These are phyloP conservation scores for Andrographis paniculata DNA, from an alignment of 305 asterid species.

Conservation along the genomic window DNA sequence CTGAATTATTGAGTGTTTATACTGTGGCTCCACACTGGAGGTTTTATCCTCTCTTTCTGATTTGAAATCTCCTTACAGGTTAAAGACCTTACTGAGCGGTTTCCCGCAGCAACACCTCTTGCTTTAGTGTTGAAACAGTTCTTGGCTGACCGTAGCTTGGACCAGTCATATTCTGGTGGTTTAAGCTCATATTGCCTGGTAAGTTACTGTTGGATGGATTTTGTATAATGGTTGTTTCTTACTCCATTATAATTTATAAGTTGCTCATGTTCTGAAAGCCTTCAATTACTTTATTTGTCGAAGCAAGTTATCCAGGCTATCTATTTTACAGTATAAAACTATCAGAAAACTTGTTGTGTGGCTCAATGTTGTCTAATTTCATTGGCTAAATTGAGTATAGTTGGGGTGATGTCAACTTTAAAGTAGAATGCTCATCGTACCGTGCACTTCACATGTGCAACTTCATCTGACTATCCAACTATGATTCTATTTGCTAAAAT, in stretches of 20 bases:
- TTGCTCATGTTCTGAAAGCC: background rate
- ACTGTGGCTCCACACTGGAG: too few relatives aligned
- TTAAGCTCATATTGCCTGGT: constrained; percentile 95
- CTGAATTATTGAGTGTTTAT: too few relatives aligned
- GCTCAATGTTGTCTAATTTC: too few relatives aligned
- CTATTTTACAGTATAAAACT: background rate
- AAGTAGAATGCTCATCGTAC: too few relatives aligned
- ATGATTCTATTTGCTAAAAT: background rate
- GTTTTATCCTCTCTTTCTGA: constrained; percentile 16
- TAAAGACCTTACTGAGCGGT: constrained; percentile 86
- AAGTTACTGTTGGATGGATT: constrained; percentile 26
- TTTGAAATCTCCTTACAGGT: constrained; percentile 44
- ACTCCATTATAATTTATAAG: background rate
- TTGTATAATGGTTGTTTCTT: background rate
- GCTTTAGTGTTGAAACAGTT: constrained; percentile 91
- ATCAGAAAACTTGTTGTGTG: background rate
- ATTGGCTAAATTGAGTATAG: background rate
- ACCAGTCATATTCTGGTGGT: constrained; percentile 98
- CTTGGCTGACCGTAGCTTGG: constrained; percentile 96
- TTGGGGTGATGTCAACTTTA: too few relatives aligned
- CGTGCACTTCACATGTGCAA: background rate
- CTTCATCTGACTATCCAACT: background rate
- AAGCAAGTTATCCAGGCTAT: background rate
- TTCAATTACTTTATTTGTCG: background rate
- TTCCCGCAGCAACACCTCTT: constrained; percentile 92